Evolutionary conservation across 75 land plant genomes (phyloP), one percentile per base, ranked within the genome.

Genomic region (Azolla pinnata): DNA sequence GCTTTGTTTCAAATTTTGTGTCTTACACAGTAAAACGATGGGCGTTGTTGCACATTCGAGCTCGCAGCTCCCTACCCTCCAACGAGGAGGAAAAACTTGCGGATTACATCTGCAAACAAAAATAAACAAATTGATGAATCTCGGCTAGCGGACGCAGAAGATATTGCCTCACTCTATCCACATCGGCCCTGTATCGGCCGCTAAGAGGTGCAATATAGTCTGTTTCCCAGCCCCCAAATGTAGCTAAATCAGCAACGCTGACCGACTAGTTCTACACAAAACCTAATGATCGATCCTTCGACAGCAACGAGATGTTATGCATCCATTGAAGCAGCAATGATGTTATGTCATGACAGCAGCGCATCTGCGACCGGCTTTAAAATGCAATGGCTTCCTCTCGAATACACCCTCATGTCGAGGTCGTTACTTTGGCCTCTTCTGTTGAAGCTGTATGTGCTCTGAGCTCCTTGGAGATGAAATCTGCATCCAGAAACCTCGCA

Each of bases 401-500:
- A 32, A 14, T 2, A 17, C 2, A 18, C 59, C 30, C 23, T 56
- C 32, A 30, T 29, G 59, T 16, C 21, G 26, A 29, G 24, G 33
- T 4, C 31, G 30, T 34, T 23, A 57, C 18, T 29, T 38, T 38
- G 42, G 62, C 45, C 46, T 35, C 48, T 31, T 42, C 27, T 26
- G 24, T 42, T 24, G 24, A 14, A 38, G 48, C 14, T 38, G 25
- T 47, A 14, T 59, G 45, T 38, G 48, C 45, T 24, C 63, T 19
- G 19, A 45, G 48, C 68, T 75, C 77, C 25, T 63, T 65, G 16
- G 42, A 32, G 24, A 75, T 75, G 65, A 63, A 75, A 59, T 70
- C 77, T 42, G 67, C 77, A 70, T 75, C 77, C 61, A 75, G 49
- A 59, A 75, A 75, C 35, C 60, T 75, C 40, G 74, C 77, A 27